These are phyloP conservation scores for Salvia sclarea DNA, from an alignment of 305 asterid genomes.

Conservation along the genomic window DNA sequence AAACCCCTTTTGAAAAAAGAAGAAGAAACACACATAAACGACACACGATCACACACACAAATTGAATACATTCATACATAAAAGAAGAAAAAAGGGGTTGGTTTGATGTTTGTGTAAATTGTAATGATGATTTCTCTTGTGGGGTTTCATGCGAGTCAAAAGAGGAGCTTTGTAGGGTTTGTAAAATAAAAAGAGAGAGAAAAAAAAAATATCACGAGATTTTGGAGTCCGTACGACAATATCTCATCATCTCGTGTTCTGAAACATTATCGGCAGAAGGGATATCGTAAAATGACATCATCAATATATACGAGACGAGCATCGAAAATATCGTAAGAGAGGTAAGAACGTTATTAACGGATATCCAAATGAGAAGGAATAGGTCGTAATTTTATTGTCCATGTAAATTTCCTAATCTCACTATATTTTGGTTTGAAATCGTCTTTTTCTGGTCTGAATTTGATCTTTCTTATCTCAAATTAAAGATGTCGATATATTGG, in stretches of 20 bases:
- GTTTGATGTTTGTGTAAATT: not conserved
- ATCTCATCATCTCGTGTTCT: too few species aligned
- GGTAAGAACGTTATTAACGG: not conserved
- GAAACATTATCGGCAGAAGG: not conserved
- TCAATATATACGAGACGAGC: too few species aligned
- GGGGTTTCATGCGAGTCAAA: conserved; percentile 19
- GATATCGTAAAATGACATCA: not conserved
- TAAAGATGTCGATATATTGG: too few species aligned
- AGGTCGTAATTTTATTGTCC: conserved; percentile 24
- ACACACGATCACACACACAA: too few species aligned
- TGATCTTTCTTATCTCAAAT: not conserved
- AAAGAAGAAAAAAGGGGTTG: too few species aligned
- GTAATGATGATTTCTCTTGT: not conserved
- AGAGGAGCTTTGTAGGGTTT: not conserved
- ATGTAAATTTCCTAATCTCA: conserved; percentile 21
- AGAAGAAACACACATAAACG: not conserved
- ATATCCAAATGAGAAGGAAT: conserved; percentile 4
- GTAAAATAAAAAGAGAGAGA: not conserved
- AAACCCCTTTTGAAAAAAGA: conserved; percentile 5
- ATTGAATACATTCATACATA: too few species aligned
- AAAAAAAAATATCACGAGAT: not conserved
- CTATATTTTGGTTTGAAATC: conserved; percentile 38
- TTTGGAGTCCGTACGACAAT: too few species aligned
- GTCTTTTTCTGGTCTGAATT: conserved; percentile 40
- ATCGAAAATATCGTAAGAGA: not conserved